phyloP scores from a whole-genome alignment of 345 rosid genomes.

The Hypericum perforatum region DNA sequence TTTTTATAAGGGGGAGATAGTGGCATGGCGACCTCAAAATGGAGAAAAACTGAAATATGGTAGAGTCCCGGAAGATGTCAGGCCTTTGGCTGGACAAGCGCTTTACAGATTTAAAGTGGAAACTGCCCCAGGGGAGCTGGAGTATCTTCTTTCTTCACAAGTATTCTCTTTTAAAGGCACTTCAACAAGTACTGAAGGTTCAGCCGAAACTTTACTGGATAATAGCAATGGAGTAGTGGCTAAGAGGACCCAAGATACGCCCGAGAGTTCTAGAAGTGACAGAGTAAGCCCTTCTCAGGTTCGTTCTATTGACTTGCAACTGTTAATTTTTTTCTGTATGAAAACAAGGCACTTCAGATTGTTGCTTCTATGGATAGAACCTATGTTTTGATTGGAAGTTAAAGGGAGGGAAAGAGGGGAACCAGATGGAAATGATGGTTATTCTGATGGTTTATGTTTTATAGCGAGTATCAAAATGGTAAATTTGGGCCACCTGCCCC shows the following conservation, averaged over 20 bases:
- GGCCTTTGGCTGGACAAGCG: constrained; percentile 88
- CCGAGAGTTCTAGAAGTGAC: constrained; percentile 47
- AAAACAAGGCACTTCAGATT: too few species aligned
- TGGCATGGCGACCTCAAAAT: constrained; percentile 71
- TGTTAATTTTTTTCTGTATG: neutral
- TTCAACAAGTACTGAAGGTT: constrained; percentile 36
- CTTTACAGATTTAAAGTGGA: constrained; percentile 83
- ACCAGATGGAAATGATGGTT: too few species aligned
- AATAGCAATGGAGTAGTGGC: constrained; percentile 18
- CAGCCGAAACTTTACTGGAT: constrained; percentile 27
- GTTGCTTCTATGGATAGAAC: too few species aligned
- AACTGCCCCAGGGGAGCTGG: constrained; percentile 47
- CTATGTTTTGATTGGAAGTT: too few species aligned
- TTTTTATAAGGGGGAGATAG: constrained; percentile 83
- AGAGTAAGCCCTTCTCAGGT: constrained; percentile 55
- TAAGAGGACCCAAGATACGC: constrained; percentile 18
- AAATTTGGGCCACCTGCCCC: too few species aligned
- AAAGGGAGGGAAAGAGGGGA: too few species aligned
- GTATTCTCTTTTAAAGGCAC: constrained; percentile 84
- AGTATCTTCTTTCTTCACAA: constrained; percentile 72
- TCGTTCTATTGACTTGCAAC: constrained; percentile 10
- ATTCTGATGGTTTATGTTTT: too few species aligned
- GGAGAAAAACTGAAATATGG: constrained; percentile 89
- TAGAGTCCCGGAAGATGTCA: constrained; percentile 80
- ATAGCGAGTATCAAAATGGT: too few species aligned